Evolutionary conservation across 179 eudicot species (phyloP), one percentile per base, ranked within the genome.

Genomic region (Silene coronaria): DNA sequence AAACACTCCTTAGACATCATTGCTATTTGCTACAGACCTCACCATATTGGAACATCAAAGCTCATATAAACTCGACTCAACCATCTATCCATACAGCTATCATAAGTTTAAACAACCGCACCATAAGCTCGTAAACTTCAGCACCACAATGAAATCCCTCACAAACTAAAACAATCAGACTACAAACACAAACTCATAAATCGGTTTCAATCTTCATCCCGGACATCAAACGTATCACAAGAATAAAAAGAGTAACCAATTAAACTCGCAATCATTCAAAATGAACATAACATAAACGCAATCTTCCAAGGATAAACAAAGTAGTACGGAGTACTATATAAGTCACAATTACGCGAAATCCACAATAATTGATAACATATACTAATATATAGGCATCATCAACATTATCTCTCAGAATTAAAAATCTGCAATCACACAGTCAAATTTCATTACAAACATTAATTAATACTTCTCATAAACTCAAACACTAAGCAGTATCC

Each of bases 401-500:
- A 51, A 12, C 16, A 51, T 51, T 51, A 51, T 51, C 19, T 51
- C 55, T 48, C 17, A 48, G 4, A 48, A 48, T 51, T 51, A 51
- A 51, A 51, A 51, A 51, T 19, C 57, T 38, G 19, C 57, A 51
- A 51, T 13, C 57, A 51, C 6, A 8, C 9, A 1, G 8, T 42
- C 48, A 42, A 42, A 42, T 42, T 4, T 42, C 48, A 42, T 42
- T 42, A 42, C 48, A 42, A 11, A 42, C 48, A 42, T n/a, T n/a
- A n/a, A n/a, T 51, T 16, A 5, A 51, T 57, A 17, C 11, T 58
- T 19, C 38, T 21, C 12, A 63, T 4, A 13, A 76, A 26, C 11
- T 17, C n/a, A n/a, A n/a, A n/a, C n/a, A 1, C 55, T 22, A 80
- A 17, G 64, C 82, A 13, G 79, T 16, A 45, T 34, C 82, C 21